Evolutionary conservation across 306 rosid genomes (phyloP), one percentile per base, ranked within the genome.

Genomic region (Echinosophora koreensis): DNA sequence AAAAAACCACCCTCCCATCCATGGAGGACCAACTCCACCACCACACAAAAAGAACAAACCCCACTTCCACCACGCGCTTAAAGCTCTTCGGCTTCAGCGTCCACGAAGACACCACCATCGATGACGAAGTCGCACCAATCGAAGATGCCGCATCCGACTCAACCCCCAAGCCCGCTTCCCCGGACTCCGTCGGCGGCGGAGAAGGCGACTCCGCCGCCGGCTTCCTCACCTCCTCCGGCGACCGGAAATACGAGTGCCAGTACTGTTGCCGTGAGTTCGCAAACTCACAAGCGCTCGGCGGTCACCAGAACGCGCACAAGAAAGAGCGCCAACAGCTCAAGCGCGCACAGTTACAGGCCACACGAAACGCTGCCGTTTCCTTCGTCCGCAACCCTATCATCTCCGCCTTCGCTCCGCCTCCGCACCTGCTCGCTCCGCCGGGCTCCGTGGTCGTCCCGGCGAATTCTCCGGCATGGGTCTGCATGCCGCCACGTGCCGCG

Each of bases 251-350:
- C 76, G 97, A 92, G 93, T 92, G 97, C 30, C 94, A 88, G 79
- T 92, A 92, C 81, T 92, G 97, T 44, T 92, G 85, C 77, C 73
- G 97, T 0, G 94, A 92, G 82, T 92, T 92, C 70, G 97, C 93
- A 3, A 92, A 92, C 78, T 92, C 97, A 2, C 97, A 92, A 60
- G 97, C 97, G 0, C 90, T 92, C 16, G 97, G 97, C 0, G 97
- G 97, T 4, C 97, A 92, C 78, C 97, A 92, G 59, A 92, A 92
- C 85, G 97, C 97, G 3, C 97, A 92, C 89, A 92, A 92, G 84
- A 89, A 92, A 58, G 97, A 92, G 80, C 71, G 97, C 17, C 94
- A 92, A 70, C 96, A 89, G 67, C 91, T 93, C 27, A 93, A 93
- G 71, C 89, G 97, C 4, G 96, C 97, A 2, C 98, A 93, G 83